Evolutionary conservation across 2,329 filamentous ascomycete species (phyloP).

Genomic region (Paraphaeosphaeria sporulosa): DNA sequence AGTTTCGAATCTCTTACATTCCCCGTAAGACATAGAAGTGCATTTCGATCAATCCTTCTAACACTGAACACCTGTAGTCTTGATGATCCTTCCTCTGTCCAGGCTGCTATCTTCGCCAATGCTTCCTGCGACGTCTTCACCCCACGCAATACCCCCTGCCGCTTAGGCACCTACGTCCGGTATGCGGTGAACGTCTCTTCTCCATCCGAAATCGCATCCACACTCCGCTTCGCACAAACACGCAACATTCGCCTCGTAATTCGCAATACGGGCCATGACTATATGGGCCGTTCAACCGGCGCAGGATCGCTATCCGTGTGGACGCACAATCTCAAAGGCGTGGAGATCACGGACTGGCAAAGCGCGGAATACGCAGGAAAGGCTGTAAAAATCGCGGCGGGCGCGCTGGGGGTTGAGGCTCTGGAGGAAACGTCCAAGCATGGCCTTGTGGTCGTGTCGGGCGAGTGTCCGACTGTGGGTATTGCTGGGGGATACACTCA

Average conservation of each 20-base stretch:
- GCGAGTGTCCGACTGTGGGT: constrained; percentile 52
- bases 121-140: constrained; percentile 18
- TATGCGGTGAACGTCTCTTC: constrained; percentile 16
- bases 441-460: constrained; percentile 9
- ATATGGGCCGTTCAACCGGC: constrained; percentile 33
- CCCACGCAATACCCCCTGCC: constrained; percentile 6
- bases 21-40: background rate
- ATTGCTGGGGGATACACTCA: constrained; percentile 42
- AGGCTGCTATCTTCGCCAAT: constrained; percentile 42
- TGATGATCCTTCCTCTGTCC: constrained; percentile 48
- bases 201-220: constrained; percentile 3
- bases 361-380: constrained; percentile 26
- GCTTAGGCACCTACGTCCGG: constrained; percentile 17
- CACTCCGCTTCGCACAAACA: constrained; percentile 19
- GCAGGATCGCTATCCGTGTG: constrained; percentile 36
- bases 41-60: background rate
- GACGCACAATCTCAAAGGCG: constrained; percentile 38
- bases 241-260: constrained; percentile 29
- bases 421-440: constrained; percentile 22
- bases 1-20: background rate
- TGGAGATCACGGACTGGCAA: constrained; percentile 24
- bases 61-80: constrained; percentile 44
- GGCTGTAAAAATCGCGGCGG: constrained; percentile 35
- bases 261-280: constrained; percentile 32
- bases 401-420: constrained; percentile 30